Evolutionary conservation across 805 yeast species (phyloP).

Genomic region (Yarrowia sp.): DNA sequence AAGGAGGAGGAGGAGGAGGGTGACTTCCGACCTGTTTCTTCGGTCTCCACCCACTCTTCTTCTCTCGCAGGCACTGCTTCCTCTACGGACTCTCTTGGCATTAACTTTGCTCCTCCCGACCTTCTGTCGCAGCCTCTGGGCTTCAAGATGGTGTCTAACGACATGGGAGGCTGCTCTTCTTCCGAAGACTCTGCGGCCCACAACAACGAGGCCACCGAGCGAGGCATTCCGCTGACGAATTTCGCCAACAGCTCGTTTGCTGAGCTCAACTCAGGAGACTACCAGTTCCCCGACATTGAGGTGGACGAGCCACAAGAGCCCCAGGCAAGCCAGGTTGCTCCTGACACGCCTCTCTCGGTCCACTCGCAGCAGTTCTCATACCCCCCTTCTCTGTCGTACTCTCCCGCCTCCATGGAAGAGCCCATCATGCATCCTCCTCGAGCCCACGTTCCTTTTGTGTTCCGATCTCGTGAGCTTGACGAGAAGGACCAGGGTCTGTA

Average conservation of each 20-base stretch:
- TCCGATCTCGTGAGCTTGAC: constrained; percentile 11
- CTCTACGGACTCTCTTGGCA: constrained; percentile 10
- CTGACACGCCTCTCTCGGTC: constrained; percentile 3
- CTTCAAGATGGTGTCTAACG: constrained; percentile 13
- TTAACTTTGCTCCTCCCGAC: background rate
- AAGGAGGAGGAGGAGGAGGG: background rate
- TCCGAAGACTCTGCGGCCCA: background rate
- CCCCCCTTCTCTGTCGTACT: constrained; percentile 14
- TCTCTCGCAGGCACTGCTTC: constrained; percentile 2
- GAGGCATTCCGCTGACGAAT: background rate
- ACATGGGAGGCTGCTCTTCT: constrained; percentile 6
- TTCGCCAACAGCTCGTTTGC: constrained; percentile 4
- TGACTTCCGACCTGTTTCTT: background rate
- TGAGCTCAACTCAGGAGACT: constrained; percentile 4
- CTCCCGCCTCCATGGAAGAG: constrained; percentile 13
- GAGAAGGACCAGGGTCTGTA: constrained; percentile 8
- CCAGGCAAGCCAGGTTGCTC: background rate
- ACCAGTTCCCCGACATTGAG: constrained; percentile 13
- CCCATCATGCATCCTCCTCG: constrained; percentile 25
- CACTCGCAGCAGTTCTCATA: constrained; percentile 14
- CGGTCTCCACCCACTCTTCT: background rate
- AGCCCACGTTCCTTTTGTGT: constrained; percentile 11
- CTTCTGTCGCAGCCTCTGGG: constrained; percentile 13
- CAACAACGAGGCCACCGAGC: background rate
- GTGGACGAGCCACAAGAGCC: background rate